Conservation (phyloP, 1,139 yeast genomes). For the Magnusiomyces tetraspermus region DNA sequence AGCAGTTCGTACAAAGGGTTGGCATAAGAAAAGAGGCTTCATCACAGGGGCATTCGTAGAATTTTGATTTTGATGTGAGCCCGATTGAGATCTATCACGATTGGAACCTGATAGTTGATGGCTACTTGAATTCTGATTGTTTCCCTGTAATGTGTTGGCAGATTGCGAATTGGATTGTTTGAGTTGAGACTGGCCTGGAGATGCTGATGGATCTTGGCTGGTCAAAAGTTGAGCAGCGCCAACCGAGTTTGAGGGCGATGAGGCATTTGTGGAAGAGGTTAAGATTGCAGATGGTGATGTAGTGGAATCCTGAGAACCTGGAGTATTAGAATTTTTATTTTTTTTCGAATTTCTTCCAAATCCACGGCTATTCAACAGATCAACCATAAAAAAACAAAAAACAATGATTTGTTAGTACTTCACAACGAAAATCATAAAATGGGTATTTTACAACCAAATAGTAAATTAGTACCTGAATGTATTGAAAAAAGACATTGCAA, state of each 20-base stretch:
- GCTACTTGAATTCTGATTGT: neutral
- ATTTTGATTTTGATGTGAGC: neutral
- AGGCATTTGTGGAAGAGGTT: neutral
- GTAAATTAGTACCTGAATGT: slow-evolving; percentile 34
- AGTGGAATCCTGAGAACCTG: slow-evolving; percentile 1
- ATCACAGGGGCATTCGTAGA: slow-evolving; percentile 15
- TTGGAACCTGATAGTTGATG: slow-evolving; percentile 21
- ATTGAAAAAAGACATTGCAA: slow-evolving; percentile 37
- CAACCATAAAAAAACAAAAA: too few species aligned
- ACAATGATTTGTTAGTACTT: too few species aligned
- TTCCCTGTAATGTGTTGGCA: neutral
- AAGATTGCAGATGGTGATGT: neutral
- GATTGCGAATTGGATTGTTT: neutral
- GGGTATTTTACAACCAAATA: too few species aligned
- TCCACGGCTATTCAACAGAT: slow-evolving; percentile 40
- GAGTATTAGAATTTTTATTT: slow-evolving; percentile 19
- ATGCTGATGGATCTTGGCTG: neutral
- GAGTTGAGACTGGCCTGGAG: neutral
- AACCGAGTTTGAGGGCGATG: slow-evolving; percentile 2
- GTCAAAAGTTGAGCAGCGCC: neutral
- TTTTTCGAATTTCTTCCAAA: slow-evolving; percentile 58
- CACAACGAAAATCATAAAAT: too few species aligned
- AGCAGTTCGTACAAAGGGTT: slow-evolving; percentile 90
- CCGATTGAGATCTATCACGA: slow-evolving; percentile 29
- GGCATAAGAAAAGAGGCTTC: slow-evolving; percentile 67